Base-by-base conservation (phyloP, 148 eudicot species). In the Chenopodium quinoa region DNA sequence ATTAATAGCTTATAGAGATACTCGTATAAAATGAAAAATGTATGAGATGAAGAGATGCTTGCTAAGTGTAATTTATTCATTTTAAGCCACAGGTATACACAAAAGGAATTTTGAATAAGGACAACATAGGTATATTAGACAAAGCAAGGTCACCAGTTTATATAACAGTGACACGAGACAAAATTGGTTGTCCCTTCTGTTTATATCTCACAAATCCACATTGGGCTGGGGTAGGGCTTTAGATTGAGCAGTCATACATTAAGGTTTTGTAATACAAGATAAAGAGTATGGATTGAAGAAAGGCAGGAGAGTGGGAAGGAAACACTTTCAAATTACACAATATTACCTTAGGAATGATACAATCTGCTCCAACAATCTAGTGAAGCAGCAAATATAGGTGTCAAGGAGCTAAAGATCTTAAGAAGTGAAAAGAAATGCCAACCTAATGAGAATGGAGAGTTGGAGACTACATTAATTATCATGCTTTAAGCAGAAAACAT, bases 71-170 rank as follows among this genome's bases (percentile, higher is more conserved):
- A 0, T 16, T 56, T 56, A 27, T 56, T 56, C 62, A 56, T 23
- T 65, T 16, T 11, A 79, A 52, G 67, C 75, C 75, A 79, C 10
- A 34, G 22, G 65, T 54, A 56, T 52, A 56, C 75, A 71, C 0
- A 50, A 5, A 70, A 32, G 73, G 25, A 11, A 12, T 48, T 47
- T 22, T 16, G 6, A 22, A 20, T 0, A 47, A 66, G 22, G 20
- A 4, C 56, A 12, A 17, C 22, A 2, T 17, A 27, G 17, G 37
- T 19, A n/a, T 27, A 25, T 48, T 50, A 16, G 25, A 75, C 67
- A 32, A 54, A 31, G 44, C 66, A 75, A 75, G 66, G 78, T 54
- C 44, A 19, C 40, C 40, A 34, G 40, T 34, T 34, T 34, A 34
- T 34, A 5, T 34, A 34, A 5, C 40, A 48, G 52, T 48, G 52